These are phyloP conservation scores for Pyracantha coccinea DNA, from an alignment of 331 rosid species.

Conservation along the genomic window DNA sequence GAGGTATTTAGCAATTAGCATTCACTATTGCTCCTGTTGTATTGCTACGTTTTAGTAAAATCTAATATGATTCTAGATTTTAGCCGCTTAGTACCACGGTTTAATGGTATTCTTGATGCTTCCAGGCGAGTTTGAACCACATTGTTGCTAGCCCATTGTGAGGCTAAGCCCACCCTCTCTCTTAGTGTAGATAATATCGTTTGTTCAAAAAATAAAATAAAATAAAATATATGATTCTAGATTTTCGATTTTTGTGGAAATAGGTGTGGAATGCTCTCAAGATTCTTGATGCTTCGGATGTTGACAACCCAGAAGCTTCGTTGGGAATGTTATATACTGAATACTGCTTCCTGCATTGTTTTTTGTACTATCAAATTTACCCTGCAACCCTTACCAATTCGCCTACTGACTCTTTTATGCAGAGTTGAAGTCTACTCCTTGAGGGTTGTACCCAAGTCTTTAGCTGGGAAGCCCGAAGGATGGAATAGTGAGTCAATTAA, in stretches of 20 bases:
- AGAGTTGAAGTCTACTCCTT: constrained; percentile 65
- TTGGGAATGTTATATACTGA: constrained; percentile 31
- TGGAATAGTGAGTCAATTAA: constrained; percentile 66
- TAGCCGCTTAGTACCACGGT: neutral
- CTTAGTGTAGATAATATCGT: too few relatives aligned
- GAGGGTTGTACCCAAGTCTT: constrained; percentile 49
- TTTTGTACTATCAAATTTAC: too few relatives aligned
- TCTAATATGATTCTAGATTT: neutral
- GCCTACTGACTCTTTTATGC: constrained; percentile 7
- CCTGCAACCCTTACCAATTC: neutral
- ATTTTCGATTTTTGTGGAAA: neutral
- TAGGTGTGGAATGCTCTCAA: constrained; percentile 80
- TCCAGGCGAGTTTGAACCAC: too few relatives aligned
- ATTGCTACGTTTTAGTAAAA: neutral
- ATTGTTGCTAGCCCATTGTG: too few relatives aligned
- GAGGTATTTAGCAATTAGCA: neutral
- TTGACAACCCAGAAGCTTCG: constrained; percentile 50
- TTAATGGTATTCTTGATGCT: too few relatives aligned
- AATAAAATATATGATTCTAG: neutral
- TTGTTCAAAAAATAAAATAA: too few relatives aligned
- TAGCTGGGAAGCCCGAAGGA: constrained; percentile 61
- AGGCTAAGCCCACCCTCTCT: too few relatives aligned
- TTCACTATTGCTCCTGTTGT: neutral
- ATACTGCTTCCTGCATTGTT: neutral
- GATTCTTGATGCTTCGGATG: constrained; percentile 71